Evolutionary conservation across 768 basidiomycete genomes (phyloP).

Genomic region (Sistotremastrum suecicum): DNA sequence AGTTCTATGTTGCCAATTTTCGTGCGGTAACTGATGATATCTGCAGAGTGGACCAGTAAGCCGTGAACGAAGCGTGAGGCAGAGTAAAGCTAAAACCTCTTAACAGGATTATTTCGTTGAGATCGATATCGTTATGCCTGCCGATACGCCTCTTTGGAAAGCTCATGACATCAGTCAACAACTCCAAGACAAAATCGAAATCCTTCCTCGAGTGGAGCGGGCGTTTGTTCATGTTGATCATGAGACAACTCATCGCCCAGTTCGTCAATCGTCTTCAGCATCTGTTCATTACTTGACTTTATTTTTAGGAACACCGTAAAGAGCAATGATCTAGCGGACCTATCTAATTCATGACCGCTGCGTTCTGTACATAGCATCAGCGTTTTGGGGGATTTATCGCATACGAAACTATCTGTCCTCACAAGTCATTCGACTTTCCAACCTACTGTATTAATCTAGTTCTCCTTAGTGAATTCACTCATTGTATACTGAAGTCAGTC

Average conservation of each 20-base stretch:
- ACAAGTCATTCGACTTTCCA: too few species aligned
- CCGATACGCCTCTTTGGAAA: constrained; percentile 76
- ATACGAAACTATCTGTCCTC: too few species aligned
- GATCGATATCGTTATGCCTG: constrained; percentile 87
- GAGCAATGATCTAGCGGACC: too few species aligned
- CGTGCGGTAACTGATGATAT: background rate
- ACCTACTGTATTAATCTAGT: too few species aligned
- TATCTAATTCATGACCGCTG: too few species aligned
- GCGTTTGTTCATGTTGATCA: constrained; percentile 95
- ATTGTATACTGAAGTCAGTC: too few species aligned
- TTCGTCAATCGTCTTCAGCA: constrained; percentile 15
- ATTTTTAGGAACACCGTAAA: too few species aligned
- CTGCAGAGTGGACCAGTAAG: constrained; percentile 58
- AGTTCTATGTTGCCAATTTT: constrained; percentile 17
- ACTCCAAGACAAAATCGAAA: constrained; percentile 80
- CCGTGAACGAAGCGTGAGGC: constrained; percentile 4
- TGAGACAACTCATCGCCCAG: constrained; percentile 71
- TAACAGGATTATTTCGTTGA: constrained; percentile 81
- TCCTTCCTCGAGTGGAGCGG: constrained; percentile 77
- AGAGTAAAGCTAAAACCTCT: background rate
- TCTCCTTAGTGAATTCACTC: too few species aligned
- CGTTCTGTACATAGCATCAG: too few species aligned
- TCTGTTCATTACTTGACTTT: too few species aligned
- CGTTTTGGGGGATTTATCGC: too few species aligned
- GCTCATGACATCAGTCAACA: constrained; percentile 78